Evolutionary conservation across 495 filamentous ascomycete species (phyloP).

Genomic region (Penicillium cataractarum): DNA sequence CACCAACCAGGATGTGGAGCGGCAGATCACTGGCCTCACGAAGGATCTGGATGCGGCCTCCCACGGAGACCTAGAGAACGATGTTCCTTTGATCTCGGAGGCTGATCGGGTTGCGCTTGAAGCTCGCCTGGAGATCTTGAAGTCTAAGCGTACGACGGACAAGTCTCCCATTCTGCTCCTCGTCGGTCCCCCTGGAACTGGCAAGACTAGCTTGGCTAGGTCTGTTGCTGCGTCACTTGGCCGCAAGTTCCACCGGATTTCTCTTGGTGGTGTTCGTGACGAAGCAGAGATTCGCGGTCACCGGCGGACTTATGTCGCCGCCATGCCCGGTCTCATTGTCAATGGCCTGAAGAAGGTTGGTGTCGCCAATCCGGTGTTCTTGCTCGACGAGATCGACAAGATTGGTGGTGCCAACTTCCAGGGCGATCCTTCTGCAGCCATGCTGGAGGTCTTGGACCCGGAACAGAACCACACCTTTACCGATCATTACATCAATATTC

Average conservation of each 20-base stretch:
- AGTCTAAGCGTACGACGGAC: slow-evolving; percentile 79
- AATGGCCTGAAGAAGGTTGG: slow-evolving; percentile 95
- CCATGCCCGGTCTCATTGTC: slow-evolving; percentile 96
- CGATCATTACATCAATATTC: slow-evolving; percentile 96
- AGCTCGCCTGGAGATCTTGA: slow-evolving; percentile 67
- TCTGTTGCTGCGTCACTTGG: slow-evolving; percentile 91
- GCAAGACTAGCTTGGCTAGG: slow-evolving; percentile 95
- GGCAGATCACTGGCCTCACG: slow-evolving; percentile 68
- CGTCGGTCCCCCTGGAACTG: slow-evolving; percentile 92
- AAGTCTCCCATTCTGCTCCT: slow-evolving; percentile 95
- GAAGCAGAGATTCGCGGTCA: slow-evolving; percentile 98
- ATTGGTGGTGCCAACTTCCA: slow-evolving; percentile 90
- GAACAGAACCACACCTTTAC: slow-evolving; percentile 96
- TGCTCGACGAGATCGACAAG: slow-evolving; percentile 99
- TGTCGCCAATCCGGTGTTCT: slow-evolving; percentile 92
- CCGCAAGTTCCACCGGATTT: slow-evolving; percentile 96
- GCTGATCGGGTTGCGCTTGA: slow-evolving; percentile 52
- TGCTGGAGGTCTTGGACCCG: slow-evolving; percentile 97
- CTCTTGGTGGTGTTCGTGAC: slow-evolving; percentile 91
- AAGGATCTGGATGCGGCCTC: slow-evolving; percentile 57
- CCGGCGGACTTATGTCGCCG: slow-evolving; percentile 94
- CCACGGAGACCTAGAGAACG: slow-evolving; percentile 46
- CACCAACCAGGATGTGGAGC: slow-evolving; percentile 77
- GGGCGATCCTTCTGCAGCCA: slow-evolving; percentile 96
- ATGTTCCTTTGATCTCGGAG: slow-evolving; percentile 36